Conservation (phyloP, 495 filamentous ascomycete genomes). For the Pseudoneurospora amorphoporcata region DNA sequence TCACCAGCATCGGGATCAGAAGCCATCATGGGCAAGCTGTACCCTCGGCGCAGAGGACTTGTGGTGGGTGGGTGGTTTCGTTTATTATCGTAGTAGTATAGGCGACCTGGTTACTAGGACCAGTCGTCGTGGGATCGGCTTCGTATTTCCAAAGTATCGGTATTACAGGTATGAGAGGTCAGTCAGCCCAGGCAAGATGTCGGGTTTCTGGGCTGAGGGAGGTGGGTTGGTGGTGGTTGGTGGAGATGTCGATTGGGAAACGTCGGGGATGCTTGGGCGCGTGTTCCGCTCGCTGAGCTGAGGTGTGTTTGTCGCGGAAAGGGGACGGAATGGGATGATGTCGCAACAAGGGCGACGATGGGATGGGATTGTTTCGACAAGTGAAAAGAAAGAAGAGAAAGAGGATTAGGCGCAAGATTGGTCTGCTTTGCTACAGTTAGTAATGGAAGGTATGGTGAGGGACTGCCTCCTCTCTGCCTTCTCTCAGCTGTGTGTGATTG, state of each 20-base stretch:
- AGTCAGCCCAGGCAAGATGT: neutral
- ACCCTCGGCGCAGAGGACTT: slow-evolving; percentile 3
- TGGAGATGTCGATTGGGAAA: neutral
- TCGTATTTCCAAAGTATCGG: neutral
- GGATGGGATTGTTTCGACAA: neutral
- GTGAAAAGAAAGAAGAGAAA: neutral
- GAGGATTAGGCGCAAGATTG: neutral
- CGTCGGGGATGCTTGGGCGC: neutral
- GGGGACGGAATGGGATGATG: neutral
- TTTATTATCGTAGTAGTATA: neutral
- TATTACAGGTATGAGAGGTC: neutral
- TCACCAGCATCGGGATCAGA: slow-evolving; percentile 22
- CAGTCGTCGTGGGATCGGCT: neutral
- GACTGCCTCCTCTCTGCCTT: neutral
- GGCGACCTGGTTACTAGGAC: neutral
- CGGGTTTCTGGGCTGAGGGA: neutral
- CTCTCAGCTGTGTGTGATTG: neutral
- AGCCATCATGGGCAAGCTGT: slow-evolving; percentile 19
- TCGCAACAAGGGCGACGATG: neutral
- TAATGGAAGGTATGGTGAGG: neutral
- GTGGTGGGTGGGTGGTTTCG: neutral
- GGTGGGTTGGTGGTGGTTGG: neutral
- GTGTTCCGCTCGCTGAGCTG: neutral
- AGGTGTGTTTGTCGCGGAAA: neutral
- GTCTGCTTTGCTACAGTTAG: neutral